Evolutionary conservation across 805 yeast genomes (phyloP), one percentile per base, ranked within the genome.

Genomic region (Candida caryicola): DNA sequence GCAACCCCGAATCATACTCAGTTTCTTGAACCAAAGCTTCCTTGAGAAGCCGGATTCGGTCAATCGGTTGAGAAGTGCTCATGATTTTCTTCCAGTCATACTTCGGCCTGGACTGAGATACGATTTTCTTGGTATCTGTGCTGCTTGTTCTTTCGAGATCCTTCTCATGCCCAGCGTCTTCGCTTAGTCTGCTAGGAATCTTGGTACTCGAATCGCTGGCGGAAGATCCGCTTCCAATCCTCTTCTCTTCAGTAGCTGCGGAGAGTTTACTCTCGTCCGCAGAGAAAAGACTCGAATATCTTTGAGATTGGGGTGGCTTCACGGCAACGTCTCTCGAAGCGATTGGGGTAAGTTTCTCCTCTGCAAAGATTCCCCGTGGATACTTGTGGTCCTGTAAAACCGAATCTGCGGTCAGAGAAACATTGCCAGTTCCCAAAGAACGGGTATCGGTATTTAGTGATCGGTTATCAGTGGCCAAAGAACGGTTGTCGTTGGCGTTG

Each of bases 1-100:
- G 69, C n/a, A 82, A 57, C 1, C 86, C 86, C 0, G 81, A 69
- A 35, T 80, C 80, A 44, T 66, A 70, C 5, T 60, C 64, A 1
- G 55, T 40, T 38, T 72, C 77, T 40, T 64, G 70, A 16, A 42
- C 54, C 44, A 73, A 62, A 14, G 71, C 79, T 10, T 61, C 71
- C 43, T 60, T 62, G 44, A 69, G 68, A 30, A 62, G 68, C 39
- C 43, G 55, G 23, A 66, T 68, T 43, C 74, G 71, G 51, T 60
- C 71, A 27, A 53, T 58, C 2, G 76, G 63, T 42, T 69, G 72
- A 3, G 69, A 65, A 25, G 59, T 50, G 17, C 60, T 50, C 58
- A 63, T 60, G 31, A 67, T 71, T 39, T 54, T 59, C 36, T 64
- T 69, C 71, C 77, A 65, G 44, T 67, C 66, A 33, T 55, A 63